Conservation (phyloP, 2,329 filamentous ascomycete species). For the Pyrenophora graminea region DNA sequence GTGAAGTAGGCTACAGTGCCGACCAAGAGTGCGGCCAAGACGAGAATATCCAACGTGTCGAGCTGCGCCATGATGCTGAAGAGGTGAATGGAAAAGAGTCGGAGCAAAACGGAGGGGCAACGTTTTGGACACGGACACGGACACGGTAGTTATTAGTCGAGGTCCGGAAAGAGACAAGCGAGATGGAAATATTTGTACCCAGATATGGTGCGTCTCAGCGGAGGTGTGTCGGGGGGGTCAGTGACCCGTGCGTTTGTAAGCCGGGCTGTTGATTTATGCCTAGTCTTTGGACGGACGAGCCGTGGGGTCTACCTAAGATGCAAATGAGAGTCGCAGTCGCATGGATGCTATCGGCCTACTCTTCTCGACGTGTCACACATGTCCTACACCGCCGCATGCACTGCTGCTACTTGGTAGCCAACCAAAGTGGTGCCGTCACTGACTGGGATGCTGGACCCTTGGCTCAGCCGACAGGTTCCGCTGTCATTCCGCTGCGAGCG, state of each 20-base stretch:
- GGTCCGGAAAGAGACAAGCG: slow-evolving; percentile 35
- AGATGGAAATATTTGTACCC: slow-evolving; percentile 30
- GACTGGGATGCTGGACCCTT: slow-evolving; percentile 10
- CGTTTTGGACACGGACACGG: slow-evolving; percentile 20
- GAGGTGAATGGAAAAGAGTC: slow-evolving; percentile 16
- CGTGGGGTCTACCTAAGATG: background rate
- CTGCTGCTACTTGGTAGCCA: background rate
- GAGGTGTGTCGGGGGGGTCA: slow-evolving; percentile 3
- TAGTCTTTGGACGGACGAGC: background rate
- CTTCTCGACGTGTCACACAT: background rate
- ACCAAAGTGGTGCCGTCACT: slow-evolving; percentile 32
- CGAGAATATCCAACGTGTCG: slow-evolving; percentile 91
- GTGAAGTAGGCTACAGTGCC: slow-evolving; percentile 96
- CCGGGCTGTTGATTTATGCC: background rate
- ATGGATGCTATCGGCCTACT: no score
- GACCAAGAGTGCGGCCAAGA: slow-evolving; percentile 81
- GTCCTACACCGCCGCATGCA: slow-evolving; percentile 7
- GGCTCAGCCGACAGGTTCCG: slow-evolving; percentile 13
- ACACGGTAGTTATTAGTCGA: slow-evolving; percentile 13
- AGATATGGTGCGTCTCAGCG: slow-evolving; percentile 13
- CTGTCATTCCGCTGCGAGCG: slow-evolving; percentile 9
- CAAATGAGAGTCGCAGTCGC: background rate
- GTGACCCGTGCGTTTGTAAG: slow-evolving; percentile 4
- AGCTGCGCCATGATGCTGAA: slow-evolving; percentile 80
- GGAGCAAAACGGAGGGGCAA: slow-evolving; percentile 18